Conservation (phyloP, 345 rosid species). For the Gossypium arboreum region DNA sequence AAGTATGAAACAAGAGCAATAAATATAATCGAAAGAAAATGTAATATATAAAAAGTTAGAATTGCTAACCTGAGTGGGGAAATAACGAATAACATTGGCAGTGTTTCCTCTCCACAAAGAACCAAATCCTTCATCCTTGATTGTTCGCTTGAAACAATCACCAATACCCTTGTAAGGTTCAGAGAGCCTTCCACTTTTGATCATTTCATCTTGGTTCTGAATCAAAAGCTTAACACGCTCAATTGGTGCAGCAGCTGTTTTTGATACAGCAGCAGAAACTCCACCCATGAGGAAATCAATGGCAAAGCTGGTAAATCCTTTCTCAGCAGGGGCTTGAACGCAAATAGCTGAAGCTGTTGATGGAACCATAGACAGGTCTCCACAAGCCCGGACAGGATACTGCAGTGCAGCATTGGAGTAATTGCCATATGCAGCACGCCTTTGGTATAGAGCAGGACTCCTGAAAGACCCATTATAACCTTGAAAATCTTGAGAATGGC, state of each 20-base stretch:
- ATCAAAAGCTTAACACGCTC: constrained; percentile 88
- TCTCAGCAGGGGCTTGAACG: constrained; percentile 68
- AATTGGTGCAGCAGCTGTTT: constrained; percentile 69
- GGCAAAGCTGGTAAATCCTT: constrained; percentile 60
- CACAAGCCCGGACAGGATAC: constrained; percentile 31
- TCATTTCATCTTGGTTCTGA: constrained; percentile 90
- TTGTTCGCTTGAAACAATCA: constrained; percentile 66
- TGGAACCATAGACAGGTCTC: constrained; percentile 34
- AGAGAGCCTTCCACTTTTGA: constrained; percentile 67
- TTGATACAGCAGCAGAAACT: constrained; percentile 85
- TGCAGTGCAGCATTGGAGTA: constrained; percentile 64
- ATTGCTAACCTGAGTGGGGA: constrained; percentile 70
- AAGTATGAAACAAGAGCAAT: not conserved
- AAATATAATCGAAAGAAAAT: not conserved
- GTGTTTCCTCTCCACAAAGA: constrained; percentile 93
- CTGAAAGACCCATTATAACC: constrained; percentile 41
- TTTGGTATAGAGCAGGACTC: constrained; percentile 48
- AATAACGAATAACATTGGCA: constrained; percentile 85
- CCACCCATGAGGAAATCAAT: constrained; percentile 87
- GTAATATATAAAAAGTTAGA: no score
- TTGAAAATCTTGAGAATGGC: constrained; percentile 40
- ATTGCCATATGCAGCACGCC: constrained; percentile 51
- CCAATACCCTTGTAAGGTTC: constrained; percentile 81
- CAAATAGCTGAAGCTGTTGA: constrained; percentile 45
- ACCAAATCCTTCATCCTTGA: constrained; percentile 53